These are phyloP conservation scores for Musa troglodytarum DNA, from an alignment of 176 grass and related monocot genomes.

Conservation along the genomic window DNA sequence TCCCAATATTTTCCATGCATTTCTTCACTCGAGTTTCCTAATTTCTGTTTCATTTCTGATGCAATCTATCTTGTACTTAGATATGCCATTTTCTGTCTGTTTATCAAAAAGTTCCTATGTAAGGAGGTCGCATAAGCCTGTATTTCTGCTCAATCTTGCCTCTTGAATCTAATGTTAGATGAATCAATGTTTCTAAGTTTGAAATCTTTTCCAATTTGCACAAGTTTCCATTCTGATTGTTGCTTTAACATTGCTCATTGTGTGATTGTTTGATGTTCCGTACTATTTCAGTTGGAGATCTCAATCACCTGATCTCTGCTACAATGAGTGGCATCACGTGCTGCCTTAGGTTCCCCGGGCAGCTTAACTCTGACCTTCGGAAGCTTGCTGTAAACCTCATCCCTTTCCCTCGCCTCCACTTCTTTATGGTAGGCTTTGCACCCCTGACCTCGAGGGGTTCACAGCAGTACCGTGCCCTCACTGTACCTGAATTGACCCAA, in stretches of 20 bases:
- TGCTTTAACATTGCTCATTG: background rate
- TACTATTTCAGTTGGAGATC: background rate
- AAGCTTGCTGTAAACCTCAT: conserved; percentile 11
- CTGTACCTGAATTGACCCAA: conserved; percentile 10
- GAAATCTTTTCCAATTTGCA: too few species aligned
- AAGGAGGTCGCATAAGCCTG: too few species aligned
- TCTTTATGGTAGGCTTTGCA: conserved; percentile 14
- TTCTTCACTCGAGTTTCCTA: background rate
- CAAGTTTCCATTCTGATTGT: background rate
- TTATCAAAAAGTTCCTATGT: too few species aligned
- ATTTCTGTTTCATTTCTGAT: background rate
- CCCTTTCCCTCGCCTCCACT: conserved; percentile 10
- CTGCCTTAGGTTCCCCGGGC: conserved; percentile 8
- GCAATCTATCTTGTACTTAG: too few species aligned
- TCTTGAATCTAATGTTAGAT: too few species aligned
- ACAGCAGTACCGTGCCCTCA: conserved; percentile 8
- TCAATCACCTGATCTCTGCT: conserved; percentile 9
- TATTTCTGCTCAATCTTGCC: too few species aligned
- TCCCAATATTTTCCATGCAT: background rate
- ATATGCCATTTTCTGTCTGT: too few species aligned
- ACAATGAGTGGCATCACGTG: conserved; percentile 5
- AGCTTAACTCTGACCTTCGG: conserved; percentile 5
- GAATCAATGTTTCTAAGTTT: too few species aligned
- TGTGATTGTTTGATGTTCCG: background rate
- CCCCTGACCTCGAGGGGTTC: conserved; percentile 8